Evolutionary conservation across 2,329 filamentous ascomycete species (phyloP).

Genomic region (Ustulina deusta): DNA sequence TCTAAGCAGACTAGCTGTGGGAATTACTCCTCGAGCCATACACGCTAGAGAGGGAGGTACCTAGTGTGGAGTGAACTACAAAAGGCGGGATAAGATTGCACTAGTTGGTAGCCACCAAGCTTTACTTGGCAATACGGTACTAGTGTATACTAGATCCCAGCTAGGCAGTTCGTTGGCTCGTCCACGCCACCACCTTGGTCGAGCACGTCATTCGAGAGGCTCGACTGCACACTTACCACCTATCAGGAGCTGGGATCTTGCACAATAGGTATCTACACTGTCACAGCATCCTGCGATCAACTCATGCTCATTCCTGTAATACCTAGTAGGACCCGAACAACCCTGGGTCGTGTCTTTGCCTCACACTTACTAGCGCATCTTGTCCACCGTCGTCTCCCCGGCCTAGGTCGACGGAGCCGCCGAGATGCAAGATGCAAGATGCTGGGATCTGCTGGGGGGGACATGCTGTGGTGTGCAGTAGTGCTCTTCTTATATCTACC

Average conservation of each 20-base stretch:
- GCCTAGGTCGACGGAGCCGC: conserved; percentile 24
- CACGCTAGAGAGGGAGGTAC: no score
- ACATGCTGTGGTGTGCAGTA: neutral
- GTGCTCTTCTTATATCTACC: conserved; percentile 17
- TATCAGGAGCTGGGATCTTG: no score
- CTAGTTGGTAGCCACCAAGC: neutral
- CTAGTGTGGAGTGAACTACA: no score
- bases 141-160: conserved; percentile 12
- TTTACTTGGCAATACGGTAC: neutral
- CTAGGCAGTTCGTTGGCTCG: conserved; percentile 13
- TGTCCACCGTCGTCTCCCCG: neutral
- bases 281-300: neutral
- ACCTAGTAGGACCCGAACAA: neutral
- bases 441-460: neutral
- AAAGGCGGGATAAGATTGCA: conserved; percentile 18
- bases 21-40: no score
- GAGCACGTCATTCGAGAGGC: conserved; percentile 28
- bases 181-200: conserved; percentile 6
- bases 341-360: neutral
- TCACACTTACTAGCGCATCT: neutral
- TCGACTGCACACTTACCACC: neutral
- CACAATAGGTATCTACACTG: no score
- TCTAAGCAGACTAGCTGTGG: no score
- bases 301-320: conserved; percentile 1
- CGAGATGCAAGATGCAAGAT: conserved; percentile 26